Evolutionary conservation across 495 filamentous ascomycete species (phyloP), one percentile per base, ranked within the genome.

Genomic region (Hypoxylon fragiforme): DNA sequence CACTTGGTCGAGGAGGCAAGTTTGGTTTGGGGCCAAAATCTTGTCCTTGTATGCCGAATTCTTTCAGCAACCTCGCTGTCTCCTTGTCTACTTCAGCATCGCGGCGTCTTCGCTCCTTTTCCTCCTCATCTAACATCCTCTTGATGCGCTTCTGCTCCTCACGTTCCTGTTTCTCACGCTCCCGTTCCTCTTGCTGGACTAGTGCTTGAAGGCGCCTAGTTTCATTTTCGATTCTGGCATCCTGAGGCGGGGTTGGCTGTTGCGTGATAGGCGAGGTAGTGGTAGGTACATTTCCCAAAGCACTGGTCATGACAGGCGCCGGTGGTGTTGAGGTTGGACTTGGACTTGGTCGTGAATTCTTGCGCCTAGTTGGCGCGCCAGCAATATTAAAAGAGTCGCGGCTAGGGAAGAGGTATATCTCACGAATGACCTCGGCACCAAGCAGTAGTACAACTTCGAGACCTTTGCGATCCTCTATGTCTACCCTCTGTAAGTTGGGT

Each of bases 401-500:
- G 40, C 84, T 78, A 11, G 83, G 72, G 20, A 73, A 73, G 53
- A 94, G 86, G 72, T 86, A 97, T 13, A 97, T 80, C 54, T 97
- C 94, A 18, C 87, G 84, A 56, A 97, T 95, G 7, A 91, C 88
- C 31, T 88, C 83, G 1, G 91, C 87, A 19, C 85, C 78, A 3
- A 98, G 76, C n/a, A 98, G 65, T 2, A 97, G 68, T 0, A 92
- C 88, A 1, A 97, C 78, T 70, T 98, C 94, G 4, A 97, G 74
- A 2, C 94, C 94, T 69, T 97, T 98, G 50, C 86, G 83, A 70
- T 98, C 94, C 67, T 97, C 92, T 62, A 97, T 85, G 32, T 97
- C 92, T 3, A 97, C 88, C 1, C 94, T 78, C 37, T 86, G 85
- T 20, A 97, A 75, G 65, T 97, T 97, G 13, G 92, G 88, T 72